phyloP scores from a whole-genome alignment of 192 early-diverging fungal species.

The Coemansia sp. region DNA sequence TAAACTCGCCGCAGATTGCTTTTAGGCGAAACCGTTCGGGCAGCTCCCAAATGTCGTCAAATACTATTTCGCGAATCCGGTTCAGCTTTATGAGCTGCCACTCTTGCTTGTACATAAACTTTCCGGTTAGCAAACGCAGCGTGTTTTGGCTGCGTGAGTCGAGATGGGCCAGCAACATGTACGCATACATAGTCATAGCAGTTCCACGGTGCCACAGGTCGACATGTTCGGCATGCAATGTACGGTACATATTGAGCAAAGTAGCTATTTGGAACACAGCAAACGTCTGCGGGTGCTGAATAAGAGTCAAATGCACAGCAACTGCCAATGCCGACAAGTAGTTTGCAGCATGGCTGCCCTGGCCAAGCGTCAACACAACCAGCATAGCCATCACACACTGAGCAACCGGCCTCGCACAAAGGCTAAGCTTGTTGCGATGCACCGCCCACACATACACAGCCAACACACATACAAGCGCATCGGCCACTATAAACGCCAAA shows the following conservation, averaged over 20 bases:
- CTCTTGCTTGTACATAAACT: slow-evolving; percentile 16
- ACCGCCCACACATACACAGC: not conserved
- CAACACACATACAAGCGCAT: not conserved
- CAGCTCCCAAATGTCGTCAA: slow-evolving; percentile 27
- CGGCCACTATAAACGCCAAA: not conserved
- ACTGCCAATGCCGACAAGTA: slow-evolving; percentile 4
- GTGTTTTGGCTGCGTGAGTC: slow-evolving; percentile 12
- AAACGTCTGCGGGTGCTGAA: not conserved
- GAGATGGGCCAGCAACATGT: slow-evolving; percentile 16
- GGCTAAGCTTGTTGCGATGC: not conserved
- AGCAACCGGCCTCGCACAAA: not conserved
- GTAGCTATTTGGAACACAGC: slow-evolving; percentile 19
- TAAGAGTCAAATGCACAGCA: slow-evolving; percentile 5
- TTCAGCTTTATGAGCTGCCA: slow-evolving; percentile 25
- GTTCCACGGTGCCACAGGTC: not conserved
- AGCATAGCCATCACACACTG: not conserved
- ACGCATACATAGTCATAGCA: slow-evolving; percentile 3
- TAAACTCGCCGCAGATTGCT: slow-evolving; percentile 21
- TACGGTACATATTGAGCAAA: slow-evolving; percentile 18
- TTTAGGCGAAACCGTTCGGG: slow-evolving; percentile 23
- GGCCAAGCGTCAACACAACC: not conserved
- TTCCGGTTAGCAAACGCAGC: slow-evolving; percentile 2
- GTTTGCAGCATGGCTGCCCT: not conserved
- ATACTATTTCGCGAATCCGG: slow-evolving; percentile 17
- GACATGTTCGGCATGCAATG: slow-evolving; percentile 1